phyloP scores from a whole-genome alignment of 768 basidiomycete species.

The Panaeolus cyanescens region DNA sequence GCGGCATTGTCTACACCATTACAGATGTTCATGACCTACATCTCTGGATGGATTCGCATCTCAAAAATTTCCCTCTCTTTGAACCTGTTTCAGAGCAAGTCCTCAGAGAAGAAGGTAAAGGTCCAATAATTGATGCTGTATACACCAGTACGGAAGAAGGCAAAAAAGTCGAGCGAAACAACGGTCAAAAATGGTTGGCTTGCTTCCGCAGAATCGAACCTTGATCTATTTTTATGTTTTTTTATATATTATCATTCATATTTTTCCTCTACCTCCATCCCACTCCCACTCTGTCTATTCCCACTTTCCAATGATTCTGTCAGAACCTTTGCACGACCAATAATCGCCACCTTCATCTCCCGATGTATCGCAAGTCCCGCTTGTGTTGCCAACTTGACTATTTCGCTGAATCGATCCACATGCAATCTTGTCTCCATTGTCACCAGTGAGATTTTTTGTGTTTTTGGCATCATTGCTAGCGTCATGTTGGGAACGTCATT shows the following conservation, averaged over 20 bases:
- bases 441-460: conserved; percentile 83
- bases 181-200: conserved; percentile 89
- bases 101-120: conserved; percentile 75
- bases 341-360: conserved; percentile 82
- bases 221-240: conserved; percentile 13
- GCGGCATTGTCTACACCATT: conserved; percentile 97
- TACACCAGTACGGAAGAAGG: conserved; percentile 93
- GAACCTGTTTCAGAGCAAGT: conserved; percentile 74
- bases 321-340: conserved; percentile 59
- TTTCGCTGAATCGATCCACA: conserved; percentile 89
- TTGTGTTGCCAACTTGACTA: conserved; percentile 77
- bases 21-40: conserved; percentile 95
- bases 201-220: conserved; percentile 75
- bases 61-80: conserved; percentile 88
- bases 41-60: conserved; percentile 92
- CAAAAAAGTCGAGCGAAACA: conserved; percentile 92
- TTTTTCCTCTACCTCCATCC: conserved; percentile 40
- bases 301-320: conserved; percentile 62
- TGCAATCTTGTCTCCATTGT: conserved; percentile 95
- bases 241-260: conserved; percentile 17
- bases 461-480: conserved; percentile 86
- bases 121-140: conserved; percentile 79
- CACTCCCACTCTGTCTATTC: conserved; percentile 18
- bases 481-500: conserved; percentile 87
- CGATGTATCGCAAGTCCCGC: conserved; percentile 75